phyloP scores from a whole-genome alignment of 1,284 basidiomycete species.

The Polyporus tsugae region DNA sequence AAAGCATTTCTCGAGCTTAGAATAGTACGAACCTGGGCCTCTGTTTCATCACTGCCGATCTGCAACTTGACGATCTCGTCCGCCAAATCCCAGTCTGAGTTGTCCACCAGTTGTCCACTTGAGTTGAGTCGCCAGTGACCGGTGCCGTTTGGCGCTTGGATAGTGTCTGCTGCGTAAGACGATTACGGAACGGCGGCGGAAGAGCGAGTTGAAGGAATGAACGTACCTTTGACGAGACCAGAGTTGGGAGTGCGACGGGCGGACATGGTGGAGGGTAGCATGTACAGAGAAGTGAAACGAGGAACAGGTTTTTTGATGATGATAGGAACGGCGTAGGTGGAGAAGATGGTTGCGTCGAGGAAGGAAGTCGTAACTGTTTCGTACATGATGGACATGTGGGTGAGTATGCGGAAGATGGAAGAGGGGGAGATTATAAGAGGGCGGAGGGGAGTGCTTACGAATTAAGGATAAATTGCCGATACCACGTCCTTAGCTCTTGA shows the following conservation, averaged over 20 bases:
- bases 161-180: slow-evolving; percentile 33
- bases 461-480: slow-evolving; percentile 66
- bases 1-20: slow-evolving; percentile 64
- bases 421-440: slow-evolving; percentile 30
- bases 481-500: slow-evolving; percentile 54
- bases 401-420: slow-evolving; percentile 39
- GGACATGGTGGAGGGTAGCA: slow-evolving; percentile 37
- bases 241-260: slow-evolving; percentile 40
- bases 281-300: slow-evolving; percentile 28
- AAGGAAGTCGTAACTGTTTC: slow-evolving; percentile 63
- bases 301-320: slow-evolving; percentile 45
- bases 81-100: slow-evolving; percentile 71
- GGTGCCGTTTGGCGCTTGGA: slow-evolving; percentile 36
- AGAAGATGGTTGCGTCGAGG: slow-evolving; percentile 49
- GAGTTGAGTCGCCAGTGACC: slow-evolving; percentile 68
- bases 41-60: slow-evolving; percentile 64
- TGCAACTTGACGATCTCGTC: slow-evolving; percentile 78
- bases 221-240: slow-evolving; percentile 40
- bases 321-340: slow-evolving; percentile 43
- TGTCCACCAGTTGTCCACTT: slow-evolving; percentile 68
- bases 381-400: slow-evolving; percentile 59
- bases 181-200: slow-evolving; percentile 14
- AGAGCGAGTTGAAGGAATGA: slow-evolving; percentile 3
- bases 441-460: slow-evolving; percentile 50
- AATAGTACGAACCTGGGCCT: slow-evolving; percentile 66